These are phyloP conservation scores for Neltuma alba DNA, from an alignment of 306 rosid genomes.

Conservation along the genomic window DNA sequence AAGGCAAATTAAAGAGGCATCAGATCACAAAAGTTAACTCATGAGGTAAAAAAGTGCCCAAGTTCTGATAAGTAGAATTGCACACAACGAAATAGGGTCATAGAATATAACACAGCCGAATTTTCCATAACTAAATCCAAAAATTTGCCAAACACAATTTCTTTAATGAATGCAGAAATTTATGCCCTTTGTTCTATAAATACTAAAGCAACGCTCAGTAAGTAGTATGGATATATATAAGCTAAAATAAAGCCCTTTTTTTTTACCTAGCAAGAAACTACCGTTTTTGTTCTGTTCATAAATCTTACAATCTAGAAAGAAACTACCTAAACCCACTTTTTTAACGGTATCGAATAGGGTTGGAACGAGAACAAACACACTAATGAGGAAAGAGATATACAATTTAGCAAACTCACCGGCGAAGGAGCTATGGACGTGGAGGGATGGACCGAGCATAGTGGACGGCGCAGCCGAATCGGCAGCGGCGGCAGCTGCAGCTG, in stretches of 20 bases:
- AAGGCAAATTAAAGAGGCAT: background rate
- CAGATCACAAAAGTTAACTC: background rate
- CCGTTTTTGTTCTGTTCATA: background rate
- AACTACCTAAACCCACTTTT: too few species aligned
- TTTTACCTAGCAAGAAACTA: background rate
- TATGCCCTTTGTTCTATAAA: background rate
- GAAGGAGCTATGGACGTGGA: constrained; percentile 87
- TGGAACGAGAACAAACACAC: background rate
- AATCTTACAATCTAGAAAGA: too few species aligned
- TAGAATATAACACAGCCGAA: background rate
- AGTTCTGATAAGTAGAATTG: background rate
- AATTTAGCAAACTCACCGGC: constrained; percentile 66
- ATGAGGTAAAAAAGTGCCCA: background rate
- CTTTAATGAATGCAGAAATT: constrained; percentile 3
- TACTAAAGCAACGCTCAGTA: background rate
- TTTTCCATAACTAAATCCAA: background rate
- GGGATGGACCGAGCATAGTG: constrained; percentile 89
- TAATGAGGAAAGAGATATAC: background rate
- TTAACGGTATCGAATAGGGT: background rate
- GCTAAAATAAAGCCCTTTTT: background rate
- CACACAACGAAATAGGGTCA: background rate
- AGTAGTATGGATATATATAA: background rate
- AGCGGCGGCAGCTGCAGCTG: constrained; percentile 56
- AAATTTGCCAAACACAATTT: background rate
- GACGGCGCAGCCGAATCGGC: constrained; percentile 78